phyloP scores from a whole-genome alignment of 176 grass and related monocot species.

The Miscanthus lutarioriparius region DNA sequence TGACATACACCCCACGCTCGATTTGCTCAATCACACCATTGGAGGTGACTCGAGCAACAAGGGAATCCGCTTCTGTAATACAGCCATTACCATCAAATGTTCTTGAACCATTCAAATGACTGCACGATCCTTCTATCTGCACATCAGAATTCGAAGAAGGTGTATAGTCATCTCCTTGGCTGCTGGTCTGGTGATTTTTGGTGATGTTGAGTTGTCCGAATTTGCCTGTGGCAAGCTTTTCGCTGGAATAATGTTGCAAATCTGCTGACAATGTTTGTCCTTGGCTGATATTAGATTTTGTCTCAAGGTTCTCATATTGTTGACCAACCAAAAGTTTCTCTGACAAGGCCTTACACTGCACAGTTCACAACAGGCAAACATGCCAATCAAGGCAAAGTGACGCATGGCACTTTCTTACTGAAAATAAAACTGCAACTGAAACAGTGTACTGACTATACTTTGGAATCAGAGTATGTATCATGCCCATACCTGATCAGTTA shows the following conservation, averaged over 20 bases:
- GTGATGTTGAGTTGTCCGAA: not conserved
- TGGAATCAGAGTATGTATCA: not conserved
- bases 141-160: not conserved
- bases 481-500: conserved; percentile 68
- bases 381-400: not conserved
- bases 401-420: not conserved
- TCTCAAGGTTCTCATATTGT: conserved; percentile 18
- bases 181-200: not conserved
- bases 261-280: conserved; percentile 1
- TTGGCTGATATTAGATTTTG: conserved; percentile 4
- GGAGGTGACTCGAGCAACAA: not conserved
- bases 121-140: conserved; percentile 4
- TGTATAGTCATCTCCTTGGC: not conserved
- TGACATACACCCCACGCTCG: conserved; percentile 78
- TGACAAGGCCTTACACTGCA: conserved; percentile 65
- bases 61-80: not conserved
- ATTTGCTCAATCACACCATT: conserved; percentile 58
- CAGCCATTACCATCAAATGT: conserved; percentile 20
- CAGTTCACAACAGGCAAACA: conserved; percentile 16
- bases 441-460: conserved; percentile 1
- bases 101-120: conserved; percentile 32
- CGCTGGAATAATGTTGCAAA: not conserved
- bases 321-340: conserved; percentile 41
- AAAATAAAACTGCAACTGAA: not conserved
- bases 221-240: not conserved